Evolutionary conservation across 768 basidiomycete genomes (phyloP), one percentile per base, ranked within the genome.

Genomic region (Lactarius psammicola): DNA sequence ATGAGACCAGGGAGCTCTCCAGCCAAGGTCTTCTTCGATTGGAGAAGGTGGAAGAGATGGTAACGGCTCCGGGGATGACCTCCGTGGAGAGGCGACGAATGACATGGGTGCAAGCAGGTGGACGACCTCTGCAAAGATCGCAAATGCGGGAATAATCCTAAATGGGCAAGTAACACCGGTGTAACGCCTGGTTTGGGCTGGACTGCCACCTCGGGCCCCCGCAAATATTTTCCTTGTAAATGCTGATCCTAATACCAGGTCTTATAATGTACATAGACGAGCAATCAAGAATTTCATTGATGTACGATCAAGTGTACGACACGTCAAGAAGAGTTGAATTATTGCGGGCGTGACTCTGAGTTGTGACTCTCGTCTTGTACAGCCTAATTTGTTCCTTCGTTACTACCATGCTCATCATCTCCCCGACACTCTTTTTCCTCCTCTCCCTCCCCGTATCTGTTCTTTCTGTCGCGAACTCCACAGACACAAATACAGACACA

Each of bases 341-440:
- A 15, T 40, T 17, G 38, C 17, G 17, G 38, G 17, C 38, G 33
- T 59, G 38, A 38, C 38, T 23, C 18, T 30, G 31, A 20, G 28
- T 42, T 42, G n/a, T 26, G 23, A 30, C 56, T 28, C 33, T 44
- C 54, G 26, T 34, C 26, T n/a, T 44, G 31, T 40, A 15, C 59
- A 18, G n/a, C 11, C 26, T 15, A 17, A 44, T 40, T 7, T 18
- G 38, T 34, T 30, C 44, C 33, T 63, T 56, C 31, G 33, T 36
- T 33, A 42, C 34, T 30, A 36, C 36, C 49, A 76, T 78, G 75
- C 59, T 71, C 49, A 44, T 71, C 60, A 68, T 82, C 67, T 74
- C 77, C 69, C 72, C 81, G 74, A 82, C 84, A 69, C 77, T 86
- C 84, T 26, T 87, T 83, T 81, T 84, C 69, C 76, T 86, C 71